A percentile compares a stretch with the other conserved stretches of the same genome.
These are phyloP conservation scores for Lentinula guzmanii DNA, from an alignment of 768 basidiomycete genomes.

Conservation along the genomic window DNA sequence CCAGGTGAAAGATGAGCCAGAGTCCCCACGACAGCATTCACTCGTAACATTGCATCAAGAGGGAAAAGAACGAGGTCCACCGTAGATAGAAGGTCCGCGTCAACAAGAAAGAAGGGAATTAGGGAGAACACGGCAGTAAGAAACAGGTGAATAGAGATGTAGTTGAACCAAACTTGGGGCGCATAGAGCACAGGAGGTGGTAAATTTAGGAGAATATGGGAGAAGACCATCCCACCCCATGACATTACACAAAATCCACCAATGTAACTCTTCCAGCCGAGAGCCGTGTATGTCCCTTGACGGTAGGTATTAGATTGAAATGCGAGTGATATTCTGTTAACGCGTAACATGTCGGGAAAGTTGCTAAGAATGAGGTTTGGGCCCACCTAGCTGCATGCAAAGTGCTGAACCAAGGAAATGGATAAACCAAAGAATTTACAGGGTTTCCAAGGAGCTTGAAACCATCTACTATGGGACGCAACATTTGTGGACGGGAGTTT, in stretches of 20 bases:
- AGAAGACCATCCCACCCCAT: conserved; percentile 43
- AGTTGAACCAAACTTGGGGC: conserved; percentile 39
- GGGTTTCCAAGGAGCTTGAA: neutral
- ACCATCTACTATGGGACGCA: neutral
- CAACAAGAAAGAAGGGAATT: conserved; percentile 10
- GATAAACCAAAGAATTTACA: conserved; percentile 34
- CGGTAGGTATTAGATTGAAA: conserved; percentile 34
- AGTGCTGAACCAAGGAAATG: conserved; percentile 32
- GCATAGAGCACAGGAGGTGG: conserved; percentile 44
- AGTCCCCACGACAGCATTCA: conserved; percentile 30
- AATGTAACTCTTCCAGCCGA: conserved; percentile 39
- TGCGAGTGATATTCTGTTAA: conserved; percentile 30
- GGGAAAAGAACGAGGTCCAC: conserved; percentile 43
- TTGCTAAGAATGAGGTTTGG: neutral
- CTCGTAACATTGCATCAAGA: conserved; percentile 42
- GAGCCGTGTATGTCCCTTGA: conserved; percentile 14
- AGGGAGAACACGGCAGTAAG: conserved; percentile 34
- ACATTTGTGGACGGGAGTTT: neutral
- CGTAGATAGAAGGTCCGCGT: conserved; percentile 19
- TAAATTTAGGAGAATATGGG: conserved; percentile 36
- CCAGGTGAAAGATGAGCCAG: conserved; percentile 28
- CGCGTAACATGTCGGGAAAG: too few species aligned
- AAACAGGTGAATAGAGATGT: conserved; percentile 37
- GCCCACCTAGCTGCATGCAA: conserved; percentile 30
- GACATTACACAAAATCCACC: conserved; percentile 42